Evolutionary conservation across 2,329 filamentous ascomycete species (phyloP), one percentile per base, ranked within the genome.

Genomic region (Colletotrichum cereale): DNA sequence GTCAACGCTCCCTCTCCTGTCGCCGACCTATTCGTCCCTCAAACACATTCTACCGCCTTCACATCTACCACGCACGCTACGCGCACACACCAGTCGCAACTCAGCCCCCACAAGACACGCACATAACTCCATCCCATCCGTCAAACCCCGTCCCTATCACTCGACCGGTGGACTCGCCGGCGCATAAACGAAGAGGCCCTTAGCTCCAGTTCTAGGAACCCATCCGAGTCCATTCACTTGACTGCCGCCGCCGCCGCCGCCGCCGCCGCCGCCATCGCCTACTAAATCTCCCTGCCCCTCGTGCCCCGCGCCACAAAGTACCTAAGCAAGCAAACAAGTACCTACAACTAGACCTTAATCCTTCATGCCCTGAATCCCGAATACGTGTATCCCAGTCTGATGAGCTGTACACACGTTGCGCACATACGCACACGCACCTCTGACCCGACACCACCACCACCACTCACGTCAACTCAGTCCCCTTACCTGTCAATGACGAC

Each of bases 131-230:
- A 48, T 69, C 66, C 10, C 44, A 42, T 65, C 50, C 40, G 31
- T 31, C 60, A 40, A 18, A 40, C 47, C 58, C 47, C 47, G 47
- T 62, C 47, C 36, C 61, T n/a, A 56, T 67, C 34, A n/a, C 40
- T 71, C 57, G 36, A 52, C 65, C 52, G 52, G 57, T 53, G 44
- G 52, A 64, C 58, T 71, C 29, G 50, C 64, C 38, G 65, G 65
- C 47, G 69, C 65, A 71, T 64, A 38, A 71, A 68, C 58, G 65
- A 71, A 44, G 48, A 24, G 55, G 53, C 58, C 60, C 60, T 72
- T 69, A 69, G 69, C 69, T 56, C 69, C 53, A 60, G 38, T 60
- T 69, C 47, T 64, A 60, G 60, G 53, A 56, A 60, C 60, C 60
- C 66, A 63, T 63, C 60, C 68, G 53, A 72, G 58, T 31, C 47